Evolutionary conservation across 2,329 filamentous ascomycete genomes (phyloP), one percentile per base, ranked within the genome.

Genomic region (Whalleya microplaca): DNA sequence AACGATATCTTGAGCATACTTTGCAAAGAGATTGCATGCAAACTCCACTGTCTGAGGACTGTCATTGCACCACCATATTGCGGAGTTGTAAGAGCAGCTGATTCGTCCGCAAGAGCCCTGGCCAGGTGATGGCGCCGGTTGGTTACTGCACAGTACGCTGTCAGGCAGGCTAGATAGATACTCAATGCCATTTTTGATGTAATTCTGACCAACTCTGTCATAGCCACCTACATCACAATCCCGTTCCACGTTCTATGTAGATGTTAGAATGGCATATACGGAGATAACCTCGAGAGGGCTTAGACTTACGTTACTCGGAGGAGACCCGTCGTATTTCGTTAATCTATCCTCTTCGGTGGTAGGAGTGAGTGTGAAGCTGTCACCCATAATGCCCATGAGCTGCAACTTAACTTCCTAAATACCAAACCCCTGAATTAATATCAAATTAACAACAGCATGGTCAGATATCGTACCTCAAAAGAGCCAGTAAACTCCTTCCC

Each of bases 1-100:
- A 1, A 61, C 1, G 12, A 63, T 56, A 19, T 54, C 20, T 21
- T 61, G 52, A 1, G 61, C 58, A 18, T 61, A 61, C 8, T 52
- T 2, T 3, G 50, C 41, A 49, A 52, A 61, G 2, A 54, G n/a
- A 20, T 20, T 10, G 23, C 58, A 61, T 42, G 61, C 48, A 21
- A 63, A 54, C 19, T 43, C 37, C 10, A 51, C 10, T 14, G 32
- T 23, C 6, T 48, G 43, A 10, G 29, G 6, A 10, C 56, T 49
- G 20, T 63, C 58, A 20, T 63, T 63, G 23, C 60, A 63, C 55
- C 58, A 63, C 20, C 19, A 56, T 10, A 63, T 63, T 2, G 47
- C 60, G 1, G 49, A 51, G 19, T 56, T 42, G 20, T 55, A 61
- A 5, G 43, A 51, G 27, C 60, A 63, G 12, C 32, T 45, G 9